A percentile compares a stretch with the other conserved stretches of the same genome.
Evolutionary conservation across 2,329 filamentous ascomycete genomes (phyloP).

Genomic region (Alternaria brassicae): DNA sequence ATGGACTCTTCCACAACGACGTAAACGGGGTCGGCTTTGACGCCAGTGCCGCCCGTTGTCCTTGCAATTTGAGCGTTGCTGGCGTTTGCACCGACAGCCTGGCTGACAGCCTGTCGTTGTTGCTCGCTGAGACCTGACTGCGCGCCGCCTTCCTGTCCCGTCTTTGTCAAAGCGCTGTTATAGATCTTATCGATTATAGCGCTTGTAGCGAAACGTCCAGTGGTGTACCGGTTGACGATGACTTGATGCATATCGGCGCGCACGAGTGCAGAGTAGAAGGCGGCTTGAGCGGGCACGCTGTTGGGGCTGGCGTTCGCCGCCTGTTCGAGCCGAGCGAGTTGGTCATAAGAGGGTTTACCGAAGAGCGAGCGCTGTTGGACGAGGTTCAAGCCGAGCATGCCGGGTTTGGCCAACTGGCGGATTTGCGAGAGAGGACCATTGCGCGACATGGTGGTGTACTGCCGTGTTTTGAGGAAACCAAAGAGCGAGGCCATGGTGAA

Average conservation of each 20-base stretch:
- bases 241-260: conserved; percentile 94
- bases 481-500: conserved; percentile 40
- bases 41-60: conserved; percentile 67
- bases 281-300: conserved; percentile 87
- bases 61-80: conserved; percentile 71
- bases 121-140: conserved; percentile 58
- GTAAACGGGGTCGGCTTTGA: conserved; percentile 85
- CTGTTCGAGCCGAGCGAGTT: conserved; percentile 86
- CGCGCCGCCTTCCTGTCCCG: conserved; percentile 57
- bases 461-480: conserved; percentile 33
- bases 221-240: conserved; percentile 87
- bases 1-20: conserved; percentile 94
- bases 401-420: conserved; percentile 39
- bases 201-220: conserved; percentile 83
- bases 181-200: conserved; percentile 79
- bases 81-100: conserved; percentile 77
- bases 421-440: conserved; percentile 43
- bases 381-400: conserved; percentile 49
- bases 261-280: conserved; percentile 90
- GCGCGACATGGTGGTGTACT: conserved; percentile 52
- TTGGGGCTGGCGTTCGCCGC: conserved; percentile 90
- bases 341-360: conserved; percentile 58
- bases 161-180: conserved; percentile 71
- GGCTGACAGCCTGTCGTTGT: conserved; percentile 78
- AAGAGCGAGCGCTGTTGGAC: conserved; percentile 56